Percentiles rank a stretch among this genome's conserved stretches.
Conservation (phyloP, 495 filamentous ascomycete genomes). For the Pseudevernia furfuracea region DNA sequence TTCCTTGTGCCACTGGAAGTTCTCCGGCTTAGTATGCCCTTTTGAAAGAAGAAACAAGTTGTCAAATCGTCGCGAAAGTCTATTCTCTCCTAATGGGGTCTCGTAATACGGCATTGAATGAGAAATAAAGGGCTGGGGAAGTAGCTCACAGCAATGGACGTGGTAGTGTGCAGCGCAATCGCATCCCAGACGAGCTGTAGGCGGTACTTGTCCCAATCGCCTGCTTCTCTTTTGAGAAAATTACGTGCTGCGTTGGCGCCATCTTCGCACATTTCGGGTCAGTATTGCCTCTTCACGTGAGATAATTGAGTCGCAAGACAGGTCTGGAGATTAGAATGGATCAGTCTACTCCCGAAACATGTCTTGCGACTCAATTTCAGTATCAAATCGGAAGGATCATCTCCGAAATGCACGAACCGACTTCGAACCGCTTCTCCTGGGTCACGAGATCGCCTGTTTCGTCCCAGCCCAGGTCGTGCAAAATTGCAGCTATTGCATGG, state of each 20-base stretch:
- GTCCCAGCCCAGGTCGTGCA: slow-evolving; percentile 52
- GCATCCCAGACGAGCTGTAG: slow-evolving; percentile 47
- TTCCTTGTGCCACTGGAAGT: slow-evolving; percentile 33
- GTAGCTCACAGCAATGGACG: slow-evolving; percentile 28
- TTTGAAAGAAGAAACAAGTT: not conserved
- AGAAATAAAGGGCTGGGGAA: not conserved
- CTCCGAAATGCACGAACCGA: slow-evolving; percentile 25
- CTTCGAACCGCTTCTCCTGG: slow-evolving; percentile 47
- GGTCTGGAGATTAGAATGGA: too few species aligned
- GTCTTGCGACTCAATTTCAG: too few species aligned
- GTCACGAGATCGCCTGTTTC: slow-evolving; percentile 30
- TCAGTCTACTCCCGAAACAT: too few species aligned
- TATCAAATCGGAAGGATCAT: too few species aligned
- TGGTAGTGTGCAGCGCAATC: slow-evolving; percentile 45
- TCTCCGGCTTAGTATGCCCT: not conserved
- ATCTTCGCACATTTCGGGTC: slow-evolving; percentile 20
- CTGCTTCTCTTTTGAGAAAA: slow-evolving; percentile 32
- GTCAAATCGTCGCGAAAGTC: not conserved
- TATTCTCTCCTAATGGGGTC: not conserved
- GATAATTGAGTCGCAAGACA: too few species aligned
- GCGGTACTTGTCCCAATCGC: slow-evolving; percentile 33
- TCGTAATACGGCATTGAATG: not conserved
- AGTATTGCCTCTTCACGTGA: too few species aligned
- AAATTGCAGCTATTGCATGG: slow-evolving; percentile 40
- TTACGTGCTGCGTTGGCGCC: slow-evolving; percentile 42